A percentile compares a stretch with the other conserved stretches of the same genome.
phyloP scores from a whole-genome alignment of 2,329 filamentous ascomycete species.

The Curvularia sp. region DNA sequence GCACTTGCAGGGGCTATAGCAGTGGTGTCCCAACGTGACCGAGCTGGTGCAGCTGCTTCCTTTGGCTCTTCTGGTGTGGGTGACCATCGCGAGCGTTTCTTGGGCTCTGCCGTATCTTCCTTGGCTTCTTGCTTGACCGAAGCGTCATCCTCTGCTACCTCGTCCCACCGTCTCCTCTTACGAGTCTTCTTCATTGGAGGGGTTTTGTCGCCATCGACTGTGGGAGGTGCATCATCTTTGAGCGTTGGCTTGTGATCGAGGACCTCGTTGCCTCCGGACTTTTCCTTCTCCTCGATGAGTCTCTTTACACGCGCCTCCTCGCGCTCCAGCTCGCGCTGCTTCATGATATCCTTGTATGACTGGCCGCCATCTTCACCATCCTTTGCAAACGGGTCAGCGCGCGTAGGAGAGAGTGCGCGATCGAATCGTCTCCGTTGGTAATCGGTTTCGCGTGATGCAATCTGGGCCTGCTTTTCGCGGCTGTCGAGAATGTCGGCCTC shows the following conservation, averaged over 20 bases:
- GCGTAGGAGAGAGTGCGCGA: slow-evolving; percentile 79
- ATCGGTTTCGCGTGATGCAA: slow-evolving; percentile 91
- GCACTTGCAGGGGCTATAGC: slow-evolving; percentile 33
- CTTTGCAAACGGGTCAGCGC: slow-evolving; percentile 83
- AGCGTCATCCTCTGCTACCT: slow-evolving; percentile 57
- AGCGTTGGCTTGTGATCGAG: slow-evolving; percentile 76
- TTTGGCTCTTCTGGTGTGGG: slow-evolving; percentile 60
- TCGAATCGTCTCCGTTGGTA: slow-evolving; percentile 97
- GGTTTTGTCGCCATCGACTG: slow-evolving; percentile 75
- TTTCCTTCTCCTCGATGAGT: slow-evolving; percentile 78
- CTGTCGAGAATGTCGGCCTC: slow-evolving; percentile 89
- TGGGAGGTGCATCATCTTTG: slow-evolving; percentile 63
- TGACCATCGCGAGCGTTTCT: slow-evolving; percentile 77
- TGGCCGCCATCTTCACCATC: slow-evolving; percentile 76
- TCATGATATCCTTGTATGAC: slow-evolving; percentile 91
- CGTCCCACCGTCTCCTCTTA: slow-evolving; percentile 96
- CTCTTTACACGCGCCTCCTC: slow-evolving; percentile 88
- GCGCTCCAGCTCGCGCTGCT: slow-evolving; percentile 84
- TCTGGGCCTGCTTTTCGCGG: slow-evolving; percentile 87
- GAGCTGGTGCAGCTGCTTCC: slow-evolving; percentile 58
- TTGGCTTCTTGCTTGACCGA: slow-evolving; percentile 27
- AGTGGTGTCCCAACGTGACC: slow-evolving; percentile 48
- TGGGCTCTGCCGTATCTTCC: slow-evolving; percentile 30
- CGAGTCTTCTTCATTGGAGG: slow-evolving; percentile 65
- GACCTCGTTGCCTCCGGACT: slow-evolving; percentile 64